These are phyloP conservation scores for Massariosphaeria phaeospora DNA, from an alignment of 495 filamentous ascomycete species.

Conservation along the genomic window DNA sequence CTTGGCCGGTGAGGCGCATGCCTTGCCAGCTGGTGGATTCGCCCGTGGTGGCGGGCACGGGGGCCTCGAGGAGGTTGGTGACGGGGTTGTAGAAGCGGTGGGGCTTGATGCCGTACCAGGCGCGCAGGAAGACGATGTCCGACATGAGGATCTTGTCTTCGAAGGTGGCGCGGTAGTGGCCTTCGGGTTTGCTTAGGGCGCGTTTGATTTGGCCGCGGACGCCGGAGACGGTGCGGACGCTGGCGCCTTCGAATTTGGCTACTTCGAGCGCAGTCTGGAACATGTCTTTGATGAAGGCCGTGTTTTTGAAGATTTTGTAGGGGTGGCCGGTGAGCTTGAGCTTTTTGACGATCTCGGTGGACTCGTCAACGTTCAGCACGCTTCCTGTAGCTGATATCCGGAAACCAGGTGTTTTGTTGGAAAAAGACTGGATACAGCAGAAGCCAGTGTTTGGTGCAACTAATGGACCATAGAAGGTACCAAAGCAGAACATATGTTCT, in stretches of 20 bases:
- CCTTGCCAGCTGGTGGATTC: slow-evolving; percentile 60
- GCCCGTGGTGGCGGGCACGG: slow-evolving; percentile 38
- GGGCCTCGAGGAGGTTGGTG: slow-evolving; percentile 69
- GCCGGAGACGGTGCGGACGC: slow-evolving; percentile 91
- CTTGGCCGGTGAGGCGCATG: slow-evolving; percentile 94
- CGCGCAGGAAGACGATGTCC: slow-evolving; percentile 90
- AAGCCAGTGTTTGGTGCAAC: slow-evolving; percentile 95
- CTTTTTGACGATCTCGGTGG: slow-evolving; percentile 96
- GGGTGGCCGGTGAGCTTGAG: slow-evolving; percentile 88
- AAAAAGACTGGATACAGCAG: slow-evolving; percentile 87
- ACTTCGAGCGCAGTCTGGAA: slow-evolving; percentile 88
- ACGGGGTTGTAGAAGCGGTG: slow-evolving; percentile 96
- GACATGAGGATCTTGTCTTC: slow-evolving; percentile 97
- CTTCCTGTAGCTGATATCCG: slow-evolving; percentile 90
- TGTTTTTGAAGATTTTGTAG: slow-evolving; percentile 99
- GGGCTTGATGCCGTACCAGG: slow-evolving; percentile 94
- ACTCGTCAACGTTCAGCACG: slow-evolving; percentile 86
- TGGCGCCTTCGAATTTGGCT: slow-evolving; percentile 95
- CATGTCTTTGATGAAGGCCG: slow-evolving; percentile 98
- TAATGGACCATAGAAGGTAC: slow-evolving; percentile 88
- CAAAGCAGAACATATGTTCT: slow-evolving; percentile 98
- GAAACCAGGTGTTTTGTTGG: slow-evolving; percentile 82
- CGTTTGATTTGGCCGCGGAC: slow-evolving; percentile 95
- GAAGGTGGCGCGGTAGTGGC: slow-evolving; percentile 91
- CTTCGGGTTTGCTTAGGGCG: slow-evolving; percentile 84